Evolutionary conservation across 1,139 yeast species (phyloP), one percentile per base, ranked within the genome.

Genomic region (Scheffersomyces lignicola): DNA sequence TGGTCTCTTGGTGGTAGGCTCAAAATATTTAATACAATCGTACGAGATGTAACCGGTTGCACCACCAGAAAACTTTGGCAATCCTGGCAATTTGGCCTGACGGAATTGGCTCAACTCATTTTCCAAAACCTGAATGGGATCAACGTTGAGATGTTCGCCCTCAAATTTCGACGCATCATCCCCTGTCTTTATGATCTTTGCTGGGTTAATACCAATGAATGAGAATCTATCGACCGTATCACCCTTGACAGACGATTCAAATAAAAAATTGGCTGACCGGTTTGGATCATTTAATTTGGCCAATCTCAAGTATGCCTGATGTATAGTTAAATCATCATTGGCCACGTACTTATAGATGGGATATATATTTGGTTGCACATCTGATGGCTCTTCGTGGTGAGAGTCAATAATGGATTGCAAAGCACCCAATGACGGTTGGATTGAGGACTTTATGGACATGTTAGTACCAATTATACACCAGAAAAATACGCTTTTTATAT

Each of bases 1-100:
- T 7, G 75, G 76, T 47, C 88, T 76, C 40, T 73, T 72, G 1
- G 97, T 90, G 52, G 75, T 83, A 38, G 98, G 98, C 62, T 92
- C 98, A 51, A 92, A 92, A 60, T 92, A 92, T 54, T 88, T 85
- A 54, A 92, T 84, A 67, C 99, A 92, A 59, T 94, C 99, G 53
- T 92, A 92, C 0, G 97, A 87, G 32, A 92, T 80, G 55, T 89
- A 92, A 0, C 98, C 98, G 34, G 92, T 76, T 7, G 97, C 97
- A 44, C 98, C 99, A 36, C 99, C 98, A 51, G 92, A 81, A 39
- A 90, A 69, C 43, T 76, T 77, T 7, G 97, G 97, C 39, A 85
- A 65, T 25, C 95, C 94, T 1, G 94, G 94, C 28, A 83, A 64
- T 42, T 77, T 78, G 0, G 92, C 88, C 51, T 86, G 89, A 38